phyloP scores from a whole-genome alignment of 352 stramenopile species.

The Thraustotheca clavata region DNA sequence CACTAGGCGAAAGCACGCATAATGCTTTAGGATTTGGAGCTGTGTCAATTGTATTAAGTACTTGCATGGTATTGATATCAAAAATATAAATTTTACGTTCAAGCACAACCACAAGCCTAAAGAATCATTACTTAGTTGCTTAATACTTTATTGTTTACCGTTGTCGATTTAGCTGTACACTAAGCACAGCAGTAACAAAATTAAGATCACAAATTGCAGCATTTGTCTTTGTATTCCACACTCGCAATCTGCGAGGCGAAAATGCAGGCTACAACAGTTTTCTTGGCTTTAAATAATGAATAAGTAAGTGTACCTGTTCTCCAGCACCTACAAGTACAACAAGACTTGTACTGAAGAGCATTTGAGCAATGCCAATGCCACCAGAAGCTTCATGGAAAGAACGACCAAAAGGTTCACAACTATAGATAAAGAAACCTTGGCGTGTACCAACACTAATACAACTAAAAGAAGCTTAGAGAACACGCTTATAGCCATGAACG shows the following conservation, averaged over 20 bases:
- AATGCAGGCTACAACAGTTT: conserved; percentile 61
- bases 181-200: conserved; percentile 84
- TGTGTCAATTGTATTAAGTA: conserved; percentile 87
- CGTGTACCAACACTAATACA: conserved; percentile 87
- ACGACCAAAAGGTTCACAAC: conserved; percentile 87
- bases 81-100: conserved; percentile 90
- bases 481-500: conserved; percentile 17
- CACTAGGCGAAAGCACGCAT: conserved; percentile 76
- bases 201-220: conserved; percentile 88
- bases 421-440: conserved; percentile 86
- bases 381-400: conserved; percentile 83
- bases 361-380: conserved; percentile 86
- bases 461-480: conserved; percentile 26
- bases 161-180: conserved; percentile 88
- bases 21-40: conserved; percentile 79
- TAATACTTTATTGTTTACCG: conserved; percentile 28
- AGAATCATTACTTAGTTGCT: not conserved
- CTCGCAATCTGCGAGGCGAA: conserved; percentile 77
- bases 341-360: conserved; percentile 90
- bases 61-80: conserved; percentile 91
- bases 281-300: not conserved
- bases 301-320: conserved; percentile 51
- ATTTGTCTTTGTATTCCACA: conserved; percentile 90
- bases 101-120: conserved; percentile 70
- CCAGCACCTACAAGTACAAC: conserved; percentile 87